Conservation (phyloP, 202 grass and related monocot genomes). For the Elaeis oleifera region DNA sequence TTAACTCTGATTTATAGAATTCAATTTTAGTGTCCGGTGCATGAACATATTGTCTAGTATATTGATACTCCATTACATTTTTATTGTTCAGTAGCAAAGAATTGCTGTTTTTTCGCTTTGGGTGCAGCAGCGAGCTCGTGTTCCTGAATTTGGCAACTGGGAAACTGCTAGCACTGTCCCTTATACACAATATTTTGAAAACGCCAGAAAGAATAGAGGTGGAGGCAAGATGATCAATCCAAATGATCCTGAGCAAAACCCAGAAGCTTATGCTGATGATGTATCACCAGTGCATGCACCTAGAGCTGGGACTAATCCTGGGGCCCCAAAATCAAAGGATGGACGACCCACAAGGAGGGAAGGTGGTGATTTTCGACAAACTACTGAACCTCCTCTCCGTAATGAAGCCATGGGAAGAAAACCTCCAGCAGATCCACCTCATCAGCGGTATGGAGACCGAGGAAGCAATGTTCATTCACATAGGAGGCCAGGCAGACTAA, state of each 20-base stretch:
- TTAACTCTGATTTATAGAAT: too few species aligned
- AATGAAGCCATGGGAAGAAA: too few species aligned
- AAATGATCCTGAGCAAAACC: constrained; percentile 74
- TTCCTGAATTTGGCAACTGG: constrained; percentile 83
- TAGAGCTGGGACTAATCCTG: constrained; percentile 8
- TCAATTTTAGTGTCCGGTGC: too few species aligned
- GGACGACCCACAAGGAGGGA: constrained; percentile 19
- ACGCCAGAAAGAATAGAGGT: constrained; percentile 61
- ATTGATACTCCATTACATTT: too few species aligned
- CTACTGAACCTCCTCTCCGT: not conserved
- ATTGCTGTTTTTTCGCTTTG: too few species aligned
- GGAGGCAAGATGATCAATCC: constrained; percentile 68
- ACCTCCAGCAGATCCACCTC: not conserved
- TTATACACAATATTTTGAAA: constrained; percentile 78
- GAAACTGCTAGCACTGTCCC: constrained; percentile 56
- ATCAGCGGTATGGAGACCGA: constrained; percentile 20
- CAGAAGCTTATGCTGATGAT: constrained; percentile 50
- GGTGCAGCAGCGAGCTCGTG: constrained; percentile 44
- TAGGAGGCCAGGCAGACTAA: constrained; percentile 32
- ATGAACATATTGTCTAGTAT: too few species aligned
- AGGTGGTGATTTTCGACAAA: constrained; percentile 18
- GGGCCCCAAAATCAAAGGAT: constrained; percentile 24
- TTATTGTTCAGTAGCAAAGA: too few species aligned
- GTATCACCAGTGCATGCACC: constrained; percentile 23
- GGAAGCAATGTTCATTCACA: constrained; percentile 1